Evolutionary conservation across 495 filamentous ascomycete genomes (phyloP).

Genomic region (Jackrogersella minutella): DNA sequence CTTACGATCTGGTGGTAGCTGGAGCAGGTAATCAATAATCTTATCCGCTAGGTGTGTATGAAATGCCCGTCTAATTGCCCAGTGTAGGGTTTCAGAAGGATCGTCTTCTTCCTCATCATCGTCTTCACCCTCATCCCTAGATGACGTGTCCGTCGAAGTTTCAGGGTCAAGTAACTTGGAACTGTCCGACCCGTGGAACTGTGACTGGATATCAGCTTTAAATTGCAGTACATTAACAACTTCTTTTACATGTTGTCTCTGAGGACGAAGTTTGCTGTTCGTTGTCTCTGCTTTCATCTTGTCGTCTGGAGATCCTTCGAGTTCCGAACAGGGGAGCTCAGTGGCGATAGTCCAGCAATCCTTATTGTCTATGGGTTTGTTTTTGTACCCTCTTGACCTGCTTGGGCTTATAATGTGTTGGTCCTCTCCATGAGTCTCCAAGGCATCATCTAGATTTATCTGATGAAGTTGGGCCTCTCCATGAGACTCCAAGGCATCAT

Average conservation of each 20-base stretch:
- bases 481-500: too few species aligned
- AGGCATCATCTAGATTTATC: neutral
- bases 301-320: neutral
- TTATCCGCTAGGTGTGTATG: neutral
- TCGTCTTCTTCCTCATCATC: constrained; percentile 10
- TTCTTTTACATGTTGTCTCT: neutral
- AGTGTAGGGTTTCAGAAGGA: constrained; percentile 1
- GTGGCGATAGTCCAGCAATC: too few species aligned
- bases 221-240: neutral
- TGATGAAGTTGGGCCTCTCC: neutral
- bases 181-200: neutral
- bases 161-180: neutral
- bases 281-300: neutral
- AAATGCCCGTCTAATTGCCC: constrained; percentile 1
- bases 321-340: neutral
- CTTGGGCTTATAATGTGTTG: too few species aligned
- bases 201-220: neutral
- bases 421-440: too few species aligned
- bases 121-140: neutral
- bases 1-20: constrained; percentile 6
- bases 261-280: too few species aligned
- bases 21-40: neutral
- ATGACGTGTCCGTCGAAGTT: constrained; percentile 4
- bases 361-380: too few species aligned
- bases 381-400: too few species aligned